Evolutionary conservation across 2,329 filamentous ascomycete species (phyloP), one percentile per base, ranked within the genome.

Genomic region (Fusarium coicis): DNA sequence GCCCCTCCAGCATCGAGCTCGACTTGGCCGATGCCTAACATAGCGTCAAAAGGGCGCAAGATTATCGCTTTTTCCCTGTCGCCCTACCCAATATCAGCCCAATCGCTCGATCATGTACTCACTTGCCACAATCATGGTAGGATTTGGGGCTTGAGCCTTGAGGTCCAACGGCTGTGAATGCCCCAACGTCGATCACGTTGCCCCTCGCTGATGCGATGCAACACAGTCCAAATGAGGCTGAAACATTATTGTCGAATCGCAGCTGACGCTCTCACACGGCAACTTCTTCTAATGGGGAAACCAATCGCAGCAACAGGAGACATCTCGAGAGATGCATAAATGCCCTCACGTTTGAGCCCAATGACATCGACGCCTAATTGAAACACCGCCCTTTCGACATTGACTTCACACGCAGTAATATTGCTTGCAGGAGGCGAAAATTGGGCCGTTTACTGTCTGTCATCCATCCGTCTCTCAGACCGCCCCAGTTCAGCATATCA

Each of bases 151-250:
- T 64, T 69, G 43, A 69, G 60, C 30, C 37, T 64, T 53, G 39
- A 69, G 47, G 40, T 69, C 66, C 65, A 69, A 69, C 66, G 65
- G 58, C 58, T 47, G n/a, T 37, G 28, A 50, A 63, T 61, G 66
- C 70, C 49, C 52, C 42, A 62, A 50, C 57, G 74, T 62, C 72
- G 75, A 77, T 77, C 75, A 76, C 66, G 72, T 76, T 76, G 75
- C 64, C 60, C 66, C 63, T 70, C 68, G 63, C 47, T 66, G 64
- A 74, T 76, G 66, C 66, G 66, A 77, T 69, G 73, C 71, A 68
- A 73, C 72, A 59, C 66, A 68, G 58, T 61, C 64, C 61, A 73
- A 69, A 71, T 66, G 73, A 73, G 73, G 68, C 68, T 73, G 71
- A 73, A 69, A 72, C 63, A 39, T 28, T 57, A 57, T 72, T 69